These are phyloP conservation scores for Macaranga tanarius DNA, from an alignment of 441 rosid species.

Conservation along the genomic window DNA sequence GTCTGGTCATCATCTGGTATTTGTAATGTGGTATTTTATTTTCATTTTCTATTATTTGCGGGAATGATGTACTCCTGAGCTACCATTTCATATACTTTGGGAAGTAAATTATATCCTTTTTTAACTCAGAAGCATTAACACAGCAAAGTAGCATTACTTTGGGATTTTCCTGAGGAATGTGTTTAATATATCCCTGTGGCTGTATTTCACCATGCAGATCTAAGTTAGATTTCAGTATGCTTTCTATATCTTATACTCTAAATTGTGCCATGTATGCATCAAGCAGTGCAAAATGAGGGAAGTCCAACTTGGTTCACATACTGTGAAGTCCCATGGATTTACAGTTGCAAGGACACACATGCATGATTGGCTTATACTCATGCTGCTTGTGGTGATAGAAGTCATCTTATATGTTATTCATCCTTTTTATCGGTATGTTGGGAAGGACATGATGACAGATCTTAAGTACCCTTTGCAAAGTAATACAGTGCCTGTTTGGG, in stretches of 20 bases:
- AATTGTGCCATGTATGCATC: conserved; percentile 3
- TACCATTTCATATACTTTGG: neutral
- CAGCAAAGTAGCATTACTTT: neutral
- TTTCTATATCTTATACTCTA: neutral
- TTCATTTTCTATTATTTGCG: neutral
- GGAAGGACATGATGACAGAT: conserved; percentile 92
- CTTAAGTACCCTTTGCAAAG: conserved; percentile 72
- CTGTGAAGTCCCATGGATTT: conserved; percentile 68
- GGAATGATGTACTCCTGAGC: neutral
- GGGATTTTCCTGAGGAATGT: neutral
- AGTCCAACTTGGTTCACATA: conserved; percentile 57
- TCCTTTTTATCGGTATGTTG: conserved; percentile 89
- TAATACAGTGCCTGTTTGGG: conserved; percentile 79
- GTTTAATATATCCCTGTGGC: neutral
- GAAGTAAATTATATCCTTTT: neutral
- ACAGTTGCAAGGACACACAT: conserved; percentile 54
- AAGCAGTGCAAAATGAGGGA: conserved; percentile 55
- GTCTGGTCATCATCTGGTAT: neutral
- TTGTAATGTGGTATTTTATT: neutral
- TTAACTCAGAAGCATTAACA: neutral
- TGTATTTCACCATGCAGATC: neutral
- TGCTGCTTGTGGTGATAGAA: conserved; percentile 55
- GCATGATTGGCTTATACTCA: conserved; percentile 81
- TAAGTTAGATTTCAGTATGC: neutral
- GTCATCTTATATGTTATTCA: conserved; percentile 43